phyloP scores from a whole-genome alignment of 1,284 basidiomycete species.

The Fistulinella cinereoalba region DNA sequence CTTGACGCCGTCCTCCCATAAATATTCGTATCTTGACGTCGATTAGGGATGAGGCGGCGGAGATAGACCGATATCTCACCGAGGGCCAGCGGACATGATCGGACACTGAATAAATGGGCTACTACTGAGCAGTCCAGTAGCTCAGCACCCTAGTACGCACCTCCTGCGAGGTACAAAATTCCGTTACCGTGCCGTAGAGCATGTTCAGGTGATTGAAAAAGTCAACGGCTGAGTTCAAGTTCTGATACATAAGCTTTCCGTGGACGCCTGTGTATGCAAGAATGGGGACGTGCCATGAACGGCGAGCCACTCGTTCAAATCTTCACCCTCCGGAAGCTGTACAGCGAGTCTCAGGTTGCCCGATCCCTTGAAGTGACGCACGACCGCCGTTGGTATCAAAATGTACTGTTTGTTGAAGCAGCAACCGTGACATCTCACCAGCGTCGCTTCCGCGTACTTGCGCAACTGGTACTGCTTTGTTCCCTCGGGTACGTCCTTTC shows the following conservation, averaged over 20 bases:
- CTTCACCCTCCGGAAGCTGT: constrained; percentile 91
- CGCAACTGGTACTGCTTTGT: constrained; percentile 97
- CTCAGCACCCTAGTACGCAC: constrained; percentile 41
- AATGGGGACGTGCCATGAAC: constrained; percentile 74
- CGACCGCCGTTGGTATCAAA: constrained; percentile 8
- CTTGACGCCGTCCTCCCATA: constrained; percentile 95
- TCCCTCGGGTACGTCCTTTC: constrained; percentile 92
- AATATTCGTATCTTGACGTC: constrained; percentile 79
- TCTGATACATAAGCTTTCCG: constrained; percentile 1
- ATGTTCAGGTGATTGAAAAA: constrained; percentile 97
- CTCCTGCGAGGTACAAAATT: constrained; percentile 94
- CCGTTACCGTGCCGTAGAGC: constrained; percentile 94
- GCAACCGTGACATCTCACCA: constrained; percentile 54
- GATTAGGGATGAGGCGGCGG: constrained; percentile 11
- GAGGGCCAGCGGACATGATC: constrained; percentile 97
- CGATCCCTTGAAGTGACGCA: constrained; percentile 64
- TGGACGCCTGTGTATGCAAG: background rate
- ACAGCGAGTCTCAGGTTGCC: constrained; percentile 91
- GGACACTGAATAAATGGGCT: constrained; percentile 64
- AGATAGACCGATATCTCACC: constrained; percentile 49
- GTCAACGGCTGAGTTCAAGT: constrained; percentile 68
- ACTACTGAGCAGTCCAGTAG: constrained; percentile 13
- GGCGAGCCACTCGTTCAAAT: constrained; percentile 93
- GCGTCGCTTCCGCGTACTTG: constrained; percentile 95
- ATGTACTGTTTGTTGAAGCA: background rate